Evolutionary conservation across 352 stramenopile species (phyloP).

Genomic region (Globisporangium heterothallicum): DNA sequence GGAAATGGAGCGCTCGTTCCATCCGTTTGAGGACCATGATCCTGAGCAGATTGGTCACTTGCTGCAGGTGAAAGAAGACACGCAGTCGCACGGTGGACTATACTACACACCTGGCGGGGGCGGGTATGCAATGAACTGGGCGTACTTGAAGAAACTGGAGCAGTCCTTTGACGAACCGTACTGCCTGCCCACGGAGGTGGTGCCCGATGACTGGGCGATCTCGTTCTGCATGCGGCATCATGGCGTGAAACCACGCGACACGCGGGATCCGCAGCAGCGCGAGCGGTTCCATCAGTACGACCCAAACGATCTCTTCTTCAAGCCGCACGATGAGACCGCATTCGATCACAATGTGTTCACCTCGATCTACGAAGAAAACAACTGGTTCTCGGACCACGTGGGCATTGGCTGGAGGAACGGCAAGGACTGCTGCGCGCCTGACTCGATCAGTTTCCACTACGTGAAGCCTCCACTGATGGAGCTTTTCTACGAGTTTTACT

Average conservation of each 20-base stretch:
- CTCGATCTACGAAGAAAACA: conserved; percentile 83
- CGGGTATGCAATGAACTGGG: conserved; percentile 83
- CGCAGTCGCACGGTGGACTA: conserved; percentile 46
- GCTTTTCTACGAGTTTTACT: conserved; percentile 81
- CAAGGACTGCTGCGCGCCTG: conserved; percentile 65
- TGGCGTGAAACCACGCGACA: conserved; percentile 60
- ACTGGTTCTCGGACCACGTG: conserved; percentile 85
- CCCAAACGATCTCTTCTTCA: conserved; percentile 63
- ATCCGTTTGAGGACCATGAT: conserved; percentile 63
- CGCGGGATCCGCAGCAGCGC: conserved; percentile 54
- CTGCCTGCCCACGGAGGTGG: conserved; percentile 62
- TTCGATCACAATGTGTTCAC: conserved; percentile 70
- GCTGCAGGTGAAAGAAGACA: conserved; percentile 42
- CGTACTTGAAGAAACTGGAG: conserved; percentile 68
- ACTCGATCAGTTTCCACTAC: conserved; percentile 84
- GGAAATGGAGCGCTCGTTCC: conserved; percentile 68
- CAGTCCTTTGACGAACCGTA: conserved; percentile 63
- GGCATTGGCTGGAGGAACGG: conserved; percentile 80
- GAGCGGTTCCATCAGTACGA: conserved; percentile 87
- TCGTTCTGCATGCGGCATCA: conserved; percentile 84
- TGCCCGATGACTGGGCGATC: conserved; percentile 83
- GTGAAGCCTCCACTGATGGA: conserved; percentile 83
- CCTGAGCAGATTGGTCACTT: conserved; percentile 49
- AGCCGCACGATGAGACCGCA: conserved; percentile 53
- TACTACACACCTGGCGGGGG: conserved; percentile 78